Conservation (phyloP, 1,139 yeast genomes). For the Saccharomyces pastorianus region DNA sequence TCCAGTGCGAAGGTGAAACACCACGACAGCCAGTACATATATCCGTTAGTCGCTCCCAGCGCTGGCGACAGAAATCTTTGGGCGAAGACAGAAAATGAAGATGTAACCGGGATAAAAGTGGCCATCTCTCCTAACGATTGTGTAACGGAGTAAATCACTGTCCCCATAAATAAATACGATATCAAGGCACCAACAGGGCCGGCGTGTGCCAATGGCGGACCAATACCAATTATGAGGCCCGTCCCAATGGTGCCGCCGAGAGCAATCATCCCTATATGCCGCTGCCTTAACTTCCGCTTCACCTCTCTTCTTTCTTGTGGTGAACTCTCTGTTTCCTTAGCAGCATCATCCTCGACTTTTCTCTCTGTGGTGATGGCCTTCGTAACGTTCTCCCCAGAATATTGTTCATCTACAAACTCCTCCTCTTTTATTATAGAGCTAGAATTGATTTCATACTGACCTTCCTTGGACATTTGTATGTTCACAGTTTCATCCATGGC, state of each 20-base stretch:
- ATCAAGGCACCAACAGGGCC: conserved; percentile 69
- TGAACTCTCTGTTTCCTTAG: conserved; percentile 1
- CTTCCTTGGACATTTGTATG: not conserved
- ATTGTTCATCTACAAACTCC: not conserved
- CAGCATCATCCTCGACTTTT: not conserved
- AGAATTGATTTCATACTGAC: not conserved
- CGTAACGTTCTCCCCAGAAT: not conserved
- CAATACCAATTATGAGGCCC: conserved; percentile 53
- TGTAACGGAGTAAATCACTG: conserved; percentile 56
- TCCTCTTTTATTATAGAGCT: not conserved
- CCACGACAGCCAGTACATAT: conserved; percentile 86
- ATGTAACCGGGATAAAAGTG: conserved; percentile 59
- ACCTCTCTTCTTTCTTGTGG: conserved; percentile 29
- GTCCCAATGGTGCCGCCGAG: conserved; percentile 66
- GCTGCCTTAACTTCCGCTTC: conserved; percentile 44
- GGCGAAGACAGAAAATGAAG: conserved; percentile 51
- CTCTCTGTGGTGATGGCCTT: not conserved
- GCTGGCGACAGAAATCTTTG: conserved; percentile 50
- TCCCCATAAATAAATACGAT: conserved; percentile 57
- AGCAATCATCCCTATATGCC: conserved; percentile 61
- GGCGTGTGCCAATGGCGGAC: conserved; percentile 47
- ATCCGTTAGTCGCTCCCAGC: conserved; percentile 75
- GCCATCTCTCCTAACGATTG: conserved; percentile 75
- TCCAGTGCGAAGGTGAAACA: conserved; percentile 80
- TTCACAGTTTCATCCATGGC: not conserved